Base-by-base conservation (phyloP, 2,329 filamentous ascomycete species). In the Whalleya microplaca region DNA sequence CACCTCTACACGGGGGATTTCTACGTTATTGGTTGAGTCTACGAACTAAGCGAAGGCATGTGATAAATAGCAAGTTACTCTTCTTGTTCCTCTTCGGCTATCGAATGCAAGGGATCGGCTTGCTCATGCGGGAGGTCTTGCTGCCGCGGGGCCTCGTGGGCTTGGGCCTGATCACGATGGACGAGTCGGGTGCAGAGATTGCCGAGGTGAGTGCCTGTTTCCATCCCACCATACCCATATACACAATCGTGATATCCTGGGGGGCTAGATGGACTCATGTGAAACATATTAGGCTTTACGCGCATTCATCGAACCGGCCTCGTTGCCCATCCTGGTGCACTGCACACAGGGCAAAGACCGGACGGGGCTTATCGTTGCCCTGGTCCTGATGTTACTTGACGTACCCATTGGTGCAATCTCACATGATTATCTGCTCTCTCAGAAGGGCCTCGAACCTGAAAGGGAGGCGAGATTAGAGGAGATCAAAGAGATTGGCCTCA, bases 301-400 rank as follows among this genome's bases (percentile, higher is more conserved):
- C 7, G 71, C 83, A 6, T 72, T 85, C 21, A 73, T 79, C 9
- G 70, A 79, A 1, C 70, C 76, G 2, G 64, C 71, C 0, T 79
- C 78, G 16, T 85, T 86, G 61, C 91, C 92, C 0, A 73, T 87
- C 1, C 70, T 96, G 7, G 76, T 95, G 2, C 91, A 96, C 72
- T 96, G 92, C 72, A 95, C 92, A 0, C 91, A 96, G 67, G 92
- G 92, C 55, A 96, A 96, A 71, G 92, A 96, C 69, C 84, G 92
- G 2, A 92, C 86, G 1, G 92, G 92, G 0, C 76, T 96, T 12
- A 78, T 90, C 10, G 78, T 91, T 4, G 77, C 89, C 41, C 76
- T 96, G 3, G 73, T 89, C 0, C 75, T 96, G 19, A 78, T 94
- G 66, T 75, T 90, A 10, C 77, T 90, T 2, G 75, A 73, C 7